These are phyloP conservation scores for Erysimum cheiranthoides DNA, from an alignment of 345 rosid species.

Conservation along the genomic window DNA sequence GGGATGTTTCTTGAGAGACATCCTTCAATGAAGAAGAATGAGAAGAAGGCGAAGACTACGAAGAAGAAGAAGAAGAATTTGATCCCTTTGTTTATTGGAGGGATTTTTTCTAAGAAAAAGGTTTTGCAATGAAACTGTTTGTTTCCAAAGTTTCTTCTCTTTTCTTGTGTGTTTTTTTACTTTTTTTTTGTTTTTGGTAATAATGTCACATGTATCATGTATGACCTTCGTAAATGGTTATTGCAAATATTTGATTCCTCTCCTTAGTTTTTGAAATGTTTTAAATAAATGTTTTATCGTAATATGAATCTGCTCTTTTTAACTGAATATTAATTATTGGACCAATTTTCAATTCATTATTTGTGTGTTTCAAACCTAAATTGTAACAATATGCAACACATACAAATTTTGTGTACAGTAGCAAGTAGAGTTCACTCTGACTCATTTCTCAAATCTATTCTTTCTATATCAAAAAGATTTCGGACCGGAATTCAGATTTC, in stretches of 20 bases:
- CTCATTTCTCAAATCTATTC: too few species aligned
- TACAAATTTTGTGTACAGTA: too few species aligned
- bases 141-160: background rate
- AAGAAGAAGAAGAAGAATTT: conserved; percentile 69
- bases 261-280: too few species aligned
- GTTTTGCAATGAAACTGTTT: conserved; percentile 40
- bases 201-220: conserved; percentile 25
- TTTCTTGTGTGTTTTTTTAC: background rate
- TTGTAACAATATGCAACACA: too few species aligned
- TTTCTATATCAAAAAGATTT: too few species aligned
- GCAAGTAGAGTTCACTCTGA: too few species aligned
- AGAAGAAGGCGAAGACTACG: conserved; percentile 29
- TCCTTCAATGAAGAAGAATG: conserved; percentile 59
- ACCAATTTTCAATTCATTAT: too few species aligned
- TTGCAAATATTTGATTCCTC: background rate
- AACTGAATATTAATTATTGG: too few species aligned
- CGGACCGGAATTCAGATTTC: too few species aligned
- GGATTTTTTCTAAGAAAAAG: conserved; percentile 70
- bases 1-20: conserved; percentile 62
- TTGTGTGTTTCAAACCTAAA: too few species aligned
- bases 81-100: conserved; percentile 71
- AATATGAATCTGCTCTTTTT: background rate
- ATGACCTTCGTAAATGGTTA: conserved; percentile 14
- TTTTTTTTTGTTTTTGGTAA: conserved; percentile 15
- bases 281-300: background rate